Evolutionary conservation across 306 rosid genomes (phyloP), one percentile per base, ranked within the genome.

Genomic region (Gillenia trifoliata): DNA sequence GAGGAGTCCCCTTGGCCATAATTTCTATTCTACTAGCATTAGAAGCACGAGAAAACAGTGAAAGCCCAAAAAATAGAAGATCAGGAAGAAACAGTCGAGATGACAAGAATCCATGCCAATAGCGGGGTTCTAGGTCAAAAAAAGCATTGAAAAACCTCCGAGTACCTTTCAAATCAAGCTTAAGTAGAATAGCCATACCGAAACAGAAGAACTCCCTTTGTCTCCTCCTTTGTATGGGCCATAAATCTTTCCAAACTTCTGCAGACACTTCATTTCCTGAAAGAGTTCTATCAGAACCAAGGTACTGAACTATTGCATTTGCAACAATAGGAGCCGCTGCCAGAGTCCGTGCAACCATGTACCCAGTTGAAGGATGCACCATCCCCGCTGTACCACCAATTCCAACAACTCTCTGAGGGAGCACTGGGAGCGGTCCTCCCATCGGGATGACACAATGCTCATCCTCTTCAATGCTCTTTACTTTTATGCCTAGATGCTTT

Each of bases 361-460:
- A 94, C 60, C 99, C 99, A 0, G 99, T 94, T 23, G 98, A 94
- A 69, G 99, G 99, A 79, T 94, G 99, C 72, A 95, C 98, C 99
- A 95, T 94, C 72, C 99, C 98, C 0, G 99, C 99, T 4, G 99
- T 92, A 28, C 99, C 99, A 1, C 99, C 99, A n/a, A 94, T 89
- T 76, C 99, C 98, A 71, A 92, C 88, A 41, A 94, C 96, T 80
- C 99, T 87, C 74, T 94, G 98, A 19, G 99, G 97, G 17, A 94
- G 95, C 84, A 94, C 89, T 0, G 97, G 99, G 17, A 94, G 95
- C 23, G 96, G 96, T 7, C 99, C 98, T 7, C 99, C 99, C 99
- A 94, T 94, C 16, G 97, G 99, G 86, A 92, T 94, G 64, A 94
- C 88, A 81, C 99, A 94, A 36, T 83, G 93, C 81, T 94, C 99